Base-by-base conservation (phyloP, 306 rosid genomes). In the Vigna unguiculata region DNA sequence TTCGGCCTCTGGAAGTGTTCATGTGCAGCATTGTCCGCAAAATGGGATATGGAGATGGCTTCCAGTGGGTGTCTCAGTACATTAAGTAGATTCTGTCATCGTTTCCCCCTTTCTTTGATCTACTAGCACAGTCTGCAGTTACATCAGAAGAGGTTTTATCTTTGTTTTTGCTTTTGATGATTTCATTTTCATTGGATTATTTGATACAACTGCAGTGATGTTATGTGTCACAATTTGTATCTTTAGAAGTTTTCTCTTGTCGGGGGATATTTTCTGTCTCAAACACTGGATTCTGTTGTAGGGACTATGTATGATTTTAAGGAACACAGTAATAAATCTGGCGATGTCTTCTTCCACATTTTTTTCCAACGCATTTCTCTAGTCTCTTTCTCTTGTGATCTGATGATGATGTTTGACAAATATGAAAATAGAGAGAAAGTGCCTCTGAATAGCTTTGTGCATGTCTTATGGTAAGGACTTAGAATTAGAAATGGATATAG, bases 21-120 rank as follows among this genome's bases (percentile, higher is more conserved):
- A 89, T 91, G 97, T 91, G 97, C 91, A 91, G 95, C 85, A 89
- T 91, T 20, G 95, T 91, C 60, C 95, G 95, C 66, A 91, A 91
- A 85, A 91, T 91, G 95, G 97, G 95, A 9, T 91, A 91, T 9
- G 97, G 97, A 0, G 94, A 91, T 13, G 97, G 97, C 70, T 91
- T 91, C 81, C 91, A 87, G 89, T 91, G 97, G 97, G 65, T 91
- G 49, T 91, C 97, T 28, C 97, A 91, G 61, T 91, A 91, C 85
- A 91, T 91, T 75, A 86, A 91, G 84, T 91, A 89, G 91, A 75
- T 25, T 71, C 19, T 30, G 49, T 22, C 70, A 24, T 79, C 65
- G 48, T 69, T 62, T 69, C 46, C 34, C 72, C 76, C 61, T 69
- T 22, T 40, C 52, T 32, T 65, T 65, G 45, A 52, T 74, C 75